These are phyloP conservation scores for Cystobasidium ongulense DNA, from an alignment of 768 basidiomycete species.

Conservation along the genomic window DNA sequence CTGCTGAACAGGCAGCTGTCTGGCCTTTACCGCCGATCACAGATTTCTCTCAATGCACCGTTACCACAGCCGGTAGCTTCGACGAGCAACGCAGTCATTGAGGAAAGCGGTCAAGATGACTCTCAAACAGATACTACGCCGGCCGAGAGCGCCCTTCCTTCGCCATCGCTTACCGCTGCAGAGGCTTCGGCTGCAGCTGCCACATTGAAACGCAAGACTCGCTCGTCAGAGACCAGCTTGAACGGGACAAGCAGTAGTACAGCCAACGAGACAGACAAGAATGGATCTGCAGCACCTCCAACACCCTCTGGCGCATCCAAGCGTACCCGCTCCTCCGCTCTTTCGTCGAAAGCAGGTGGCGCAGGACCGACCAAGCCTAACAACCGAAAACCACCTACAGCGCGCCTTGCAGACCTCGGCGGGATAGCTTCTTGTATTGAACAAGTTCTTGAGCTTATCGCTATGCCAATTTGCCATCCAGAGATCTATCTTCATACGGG, in stretches of 20 bases:
- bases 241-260: neutral
- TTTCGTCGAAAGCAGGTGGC: neutral
- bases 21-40: slow-evolving; percentile 24
- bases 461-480: slow-evolving; percentile 87
- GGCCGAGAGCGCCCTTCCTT: neutral
- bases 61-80: slow-evolving; percentile 15
- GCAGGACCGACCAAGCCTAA: neutral
- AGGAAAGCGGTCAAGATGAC: neutral
- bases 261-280: neutral
- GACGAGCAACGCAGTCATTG: neutral
- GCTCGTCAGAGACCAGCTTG: neutral
- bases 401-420: slow-evolving; percentile 74
- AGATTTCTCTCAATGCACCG: slow-evolving; percentile 27
- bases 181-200: neutral
- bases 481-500: slow-evolving; percentile 92
- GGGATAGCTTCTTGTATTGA: slow-evolving; percentile 78
- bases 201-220: slow-evolving; percentile 13
- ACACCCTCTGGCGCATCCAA: neutral
- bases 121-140: neutral
- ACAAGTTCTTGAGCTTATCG: slow-evolving; percentile 91
- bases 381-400: slow-evolving; percentile 54
- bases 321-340: neutral
- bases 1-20: slow-evolving; percentile 26
- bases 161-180: neutral
- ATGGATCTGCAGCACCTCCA: neutral